phyloP scores from a whole-genome alignment of 179 eudicot genomes.

The Beta macrorhiza region DNA sequence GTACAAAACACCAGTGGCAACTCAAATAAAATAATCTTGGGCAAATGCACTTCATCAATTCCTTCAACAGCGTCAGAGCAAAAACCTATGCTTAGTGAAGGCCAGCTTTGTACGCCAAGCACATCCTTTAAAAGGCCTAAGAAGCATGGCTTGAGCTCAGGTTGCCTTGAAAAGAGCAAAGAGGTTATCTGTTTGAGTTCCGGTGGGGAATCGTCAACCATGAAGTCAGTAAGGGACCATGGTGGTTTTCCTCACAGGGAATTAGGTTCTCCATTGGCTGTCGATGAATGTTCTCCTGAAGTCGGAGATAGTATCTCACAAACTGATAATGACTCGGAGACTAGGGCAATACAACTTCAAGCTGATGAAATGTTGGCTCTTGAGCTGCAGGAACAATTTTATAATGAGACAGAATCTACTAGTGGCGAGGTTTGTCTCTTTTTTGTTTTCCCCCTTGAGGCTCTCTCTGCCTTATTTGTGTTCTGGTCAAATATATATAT shows the following conservation, averaged over 20 bases:
- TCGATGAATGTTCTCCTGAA: constrained; percentile 49
- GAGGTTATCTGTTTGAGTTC: constrained; percentile 48
- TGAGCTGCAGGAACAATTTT: constrained; percentile 87
- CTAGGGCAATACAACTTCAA: constrained; percentile 63
- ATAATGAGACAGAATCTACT: constrained; percentile 58
- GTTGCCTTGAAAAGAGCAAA: constrained; percentile 31
- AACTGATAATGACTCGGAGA: constrained; percentile 43
- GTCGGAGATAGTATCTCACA: constrained; percentile 27
- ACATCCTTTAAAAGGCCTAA: constrained; percentile 42
- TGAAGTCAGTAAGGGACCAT: constrained; percentile 36
- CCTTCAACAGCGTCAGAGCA: constrained; percentile 25
- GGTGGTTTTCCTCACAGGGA: constrained; percentile 23
- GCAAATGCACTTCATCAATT: constrained; percentile 24
- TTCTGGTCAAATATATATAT: not conserved
- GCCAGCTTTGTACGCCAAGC: constrained; percentile 26
- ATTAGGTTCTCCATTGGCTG: constrained; percentile 38
- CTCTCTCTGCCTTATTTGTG: not conserved
- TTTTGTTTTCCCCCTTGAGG: not conserved
- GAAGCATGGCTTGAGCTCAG: constrained; percentile 38
- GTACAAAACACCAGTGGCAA: not conserved
- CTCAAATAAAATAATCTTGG: constrained; percentile 10
- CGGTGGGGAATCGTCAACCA: constrained; percentile 39
- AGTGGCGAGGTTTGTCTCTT: constrained; percentile 46
- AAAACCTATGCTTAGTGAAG: constrained; percentile 27
- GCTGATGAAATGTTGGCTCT: constrained; percentile 89